A percentile compares a stretch with the other conserved stretches of the same genome.
Evolutionary conservation across 2,329 filamentous ascomycete species (phyloP).

Genomic region (Chaetomium sp.): DNA sequence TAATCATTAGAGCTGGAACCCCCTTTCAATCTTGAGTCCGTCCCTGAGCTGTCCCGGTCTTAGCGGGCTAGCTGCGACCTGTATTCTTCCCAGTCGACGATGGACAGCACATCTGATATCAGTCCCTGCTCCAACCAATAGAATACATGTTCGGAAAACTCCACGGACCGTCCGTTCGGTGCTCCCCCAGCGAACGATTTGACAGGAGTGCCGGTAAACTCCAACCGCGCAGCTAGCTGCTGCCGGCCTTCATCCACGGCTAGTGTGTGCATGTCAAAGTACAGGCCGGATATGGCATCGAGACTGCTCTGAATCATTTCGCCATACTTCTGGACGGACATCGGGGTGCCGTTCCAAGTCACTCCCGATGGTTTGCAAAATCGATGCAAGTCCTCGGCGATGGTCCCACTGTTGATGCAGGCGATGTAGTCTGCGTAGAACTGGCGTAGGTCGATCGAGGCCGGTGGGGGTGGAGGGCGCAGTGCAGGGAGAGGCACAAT

Average conservation of each 20-base stretch:
- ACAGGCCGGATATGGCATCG: slow-evolving; percentile 16
- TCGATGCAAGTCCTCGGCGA: slow-evolving; percentile 11
- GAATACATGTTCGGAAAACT: slow-evolving; percentile 21
- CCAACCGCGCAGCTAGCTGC: slow-evolving; percentile 17
- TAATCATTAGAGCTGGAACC: no score
- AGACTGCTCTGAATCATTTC: slow-evolving; percentile 16
- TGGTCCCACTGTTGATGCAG: slow-evolving; percentile 17
- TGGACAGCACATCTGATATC: slow-evolving; percentile 18
- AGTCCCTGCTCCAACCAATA: slow-evolving; percentile 22
- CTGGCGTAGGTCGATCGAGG: slow-evolving; percentile 13
- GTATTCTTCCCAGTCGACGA: slow-evolving; percentile 22
- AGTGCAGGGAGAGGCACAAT: slow-evolving; percentile 4
- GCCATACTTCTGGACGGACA: slow-evolving; percentile 13
- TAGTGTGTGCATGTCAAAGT: slow-evolving; percentile 15
- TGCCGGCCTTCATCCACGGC: slow-evolving; percentile 17
- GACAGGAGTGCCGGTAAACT: slow-evolving; percentile 19
- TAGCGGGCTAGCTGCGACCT: slow-evolving; percentile 12
- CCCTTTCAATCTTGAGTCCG: no score
- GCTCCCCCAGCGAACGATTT: slow-evolving; percentile 15
- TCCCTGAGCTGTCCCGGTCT: slow-evolving; percentile 10
- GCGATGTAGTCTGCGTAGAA: slow-evolving; percentile 19
- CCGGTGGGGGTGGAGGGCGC: slow-evolving; percentile 11
- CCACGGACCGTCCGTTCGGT: slow-evolving; percentile 16
- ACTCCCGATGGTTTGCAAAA: slow-evolving; percentile 18
- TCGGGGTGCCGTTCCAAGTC: slow-evolving; percentile 9